A percentile compares a stretch with the other conserved stretches of the same genome.
phyloP scores from a whole-genome alignment of 257 asterid genomes.

The Linaria vulgaris region DNA sequence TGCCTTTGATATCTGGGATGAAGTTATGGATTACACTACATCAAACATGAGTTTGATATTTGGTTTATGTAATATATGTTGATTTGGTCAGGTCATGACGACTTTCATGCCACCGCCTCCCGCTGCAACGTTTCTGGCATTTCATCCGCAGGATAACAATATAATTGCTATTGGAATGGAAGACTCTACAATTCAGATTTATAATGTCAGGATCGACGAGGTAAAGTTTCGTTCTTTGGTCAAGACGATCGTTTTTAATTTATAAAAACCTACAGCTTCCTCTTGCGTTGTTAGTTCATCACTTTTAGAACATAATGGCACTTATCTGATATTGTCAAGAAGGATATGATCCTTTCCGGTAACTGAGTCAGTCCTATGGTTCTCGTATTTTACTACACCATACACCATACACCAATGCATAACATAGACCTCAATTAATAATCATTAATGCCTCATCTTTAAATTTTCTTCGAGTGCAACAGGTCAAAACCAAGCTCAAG shows the following conservation, averaged over 20 bases:
- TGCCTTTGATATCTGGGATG: constrained; percentile 5
- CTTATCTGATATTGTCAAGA: constrained; percentile 3
- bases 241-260: constrained; percentile 12
- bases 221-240: constrained; percentile 35
- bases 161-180: constrained; percentile 94
- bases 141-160: constrained; percentile 94
- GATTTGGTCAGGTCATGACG: constrained; percentile 77
- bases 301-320: not conserved
- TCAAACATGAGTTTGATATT: constrained; percentile 11
- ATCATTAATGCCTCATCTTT: too few relatives aligned
- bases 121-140: constrained; percentile 91
- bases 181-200: constrained; percentile 82
- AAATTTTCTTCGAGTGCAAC: constrained; percentile 3
- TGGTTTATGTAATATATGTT: constrained; percentile 21
- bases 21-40: not conserved
- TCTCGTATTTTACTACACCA: too few relatives aligned
- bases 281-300: constrained; percentile 11
- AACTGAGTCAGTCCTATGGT: constrained; percentile 10
- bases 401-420: too few relatives aligned
- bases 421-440: too few relatives aligned
- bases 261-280: constrained; percentile 12
- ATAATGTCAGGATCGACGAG: constrained; percentile 94
- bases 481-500: constrained; percentile 91
- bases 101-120: constrained; percentile 99
- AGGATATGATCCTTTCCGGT: not conserved